These are phyloP conservation scores for Cladophialophora bantiana DNA, from an alignment of 2,329 filamentous ascomycete species.

Conservation along the genomic window DNA sequence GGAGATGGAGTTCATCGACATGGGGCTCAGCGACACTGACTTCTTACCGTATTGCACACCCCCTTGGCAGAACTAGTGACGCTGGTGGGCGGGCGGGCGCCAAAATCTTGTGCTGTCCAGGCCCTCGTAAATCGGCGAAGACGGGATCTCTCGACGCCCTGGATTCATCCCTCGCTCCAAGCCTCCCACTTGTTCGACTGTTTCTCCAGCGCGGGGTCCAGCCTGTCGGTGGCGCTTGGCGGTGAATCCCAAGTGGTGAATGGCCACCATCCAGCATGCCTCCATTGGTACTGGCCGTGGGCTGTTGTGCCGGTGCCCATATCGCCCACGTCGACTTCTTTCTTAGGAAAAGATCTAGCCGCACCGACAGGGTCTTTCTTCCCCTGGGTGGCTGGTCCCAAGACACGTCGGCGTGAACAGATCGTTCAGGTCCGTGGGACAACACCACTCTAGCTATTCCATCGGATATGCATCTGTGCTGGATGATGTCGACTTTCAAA, in stretches of 20 bases:
- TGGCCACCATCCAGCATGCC: background rate
- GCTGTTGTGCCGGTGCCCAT: background rate
- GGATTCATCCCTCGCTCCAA: background rate
- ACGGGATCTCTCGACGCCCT: background rate
- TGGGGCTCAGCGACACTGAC: background rate
- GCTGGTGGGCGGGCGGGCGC: background rate
- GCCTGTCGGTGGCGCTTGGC: background rate
- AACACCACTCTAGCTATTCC: too few species aligned
- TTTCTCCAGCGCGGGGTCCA: background rate
- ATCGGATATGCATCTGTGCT: background rate
- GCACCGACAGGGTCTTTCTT: background rate
- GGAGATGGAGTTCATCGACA: background rate
- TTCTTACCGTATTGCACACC: background rate
- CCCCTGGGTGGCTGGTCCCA: too few species aligned
- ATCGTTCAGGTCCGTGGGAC: too few species aligned
- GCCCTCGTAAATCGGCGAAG: background rate
- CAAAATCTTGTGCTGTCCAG: background rate
- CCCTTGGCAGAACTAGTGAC: background rate
- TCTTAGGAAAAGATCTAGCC: background rate
- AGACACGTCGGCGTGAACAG: too few species aligned
- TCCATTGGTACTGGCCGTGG: background rate
- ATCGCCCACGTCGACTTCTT: background rate
- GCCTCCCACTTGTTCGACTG: background rate
- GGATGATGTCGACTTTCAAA: background rate
- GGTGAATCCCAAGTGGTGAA: background rate